Base-by-base conservation (phyloP, 352 stramenopile genomes). In the Thraustotheca clavata region DNA sequence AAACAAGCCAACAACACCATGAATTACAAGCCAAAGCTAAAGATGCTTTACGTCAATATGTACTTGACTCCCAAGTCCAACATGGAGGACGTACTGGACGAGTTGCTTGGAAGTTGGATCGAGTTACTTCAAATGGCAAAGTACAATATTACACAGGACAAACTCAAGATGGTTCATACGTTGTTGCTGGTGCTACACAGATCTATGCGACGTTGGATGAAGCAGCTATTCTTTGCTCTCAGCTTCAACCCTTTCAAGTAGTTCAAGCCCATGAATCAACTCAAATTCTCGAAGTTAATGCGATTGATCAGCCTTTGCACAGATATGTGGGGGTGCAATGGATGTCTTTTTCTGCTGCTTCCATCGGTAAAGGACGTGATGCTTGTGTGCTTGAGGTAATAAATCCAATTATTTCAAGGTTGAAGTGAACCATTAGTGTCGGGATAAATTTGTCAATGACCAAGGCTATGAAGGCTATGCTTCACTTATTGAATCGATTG, bases 321-420 rank as follows among this genome's bases (percentile, higher is more conserved):
- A 24, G 43, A 31, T 52, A 65, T 33, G 57, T 65, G 14, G 57
- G 36, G 29, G 18, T 65, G 18, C 6, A 50, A 26, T 65, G 57
- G 57, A 65, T 65, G 57, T 18, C 57, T 29, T 20, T 65, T 3
- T 11, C 22, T 5, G 35, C 24, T 3, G 9, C 38, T 3, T n/a
- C 26, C 24, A 33, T 38, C 57, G 41, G 20, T 11, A 50, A 54
- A n/a, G 12, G 31, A 2, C 57, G 57, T 46, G 57, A 65, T 35
- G 57, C 57, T 18, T 65, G 57, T 33, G 38, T 65, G 9, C 22
- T 65, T 18, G 57, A 65, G 38, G 57, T 65, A 16, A 24, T 50
- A 14, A 29, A 33, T 50, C 43, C 22, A 12, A 2, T 47, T 52
- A 2, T 11, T 26, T 2, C 34, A 20, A 11, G 1, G 31, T 11